These are phyloP conservation scores for Trifolium fragiferum DNA, from an alignment of 306 rosid species.

Conservation along the genomic window DNA sequence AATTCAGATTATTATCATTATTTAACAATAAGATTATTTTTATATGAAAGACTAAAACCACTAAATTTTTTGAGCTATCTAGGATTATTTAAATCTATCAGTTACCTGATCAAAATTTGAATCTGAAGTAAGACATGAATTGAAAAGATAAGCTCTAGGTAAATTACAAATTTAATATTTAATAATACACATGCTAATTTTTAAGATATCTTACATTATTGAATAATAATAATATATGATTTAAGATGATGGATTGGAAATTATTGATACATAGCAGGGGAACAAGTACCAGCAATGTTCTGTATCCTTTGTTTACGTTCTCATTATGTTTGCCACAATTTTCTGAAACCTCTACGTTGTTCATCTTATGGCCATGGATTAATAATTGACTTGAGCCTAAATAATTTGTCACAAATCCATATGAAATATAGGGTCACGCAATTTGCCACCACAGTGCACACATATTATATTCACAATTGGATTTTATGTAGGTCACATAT, in stretches of 20 bases:
- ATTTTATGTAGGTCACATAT: not conserved
- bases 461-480: conserved; percentile 1
- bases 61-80: not conserved
- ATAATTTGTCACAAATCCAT: conserved; percentile 47
- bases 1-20: too few relatives aligned
- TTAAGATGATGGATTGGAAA: not conserved
- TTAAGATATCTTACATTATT: conserved; percentile 31
- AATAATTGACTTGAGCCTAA: conserved; percentile 35
- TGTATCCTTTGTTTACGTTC: conserved; percentile 40
- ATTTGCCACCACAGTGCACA: conserved; percentile 56
- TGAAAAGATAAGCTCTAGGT: conserved; percentile 12
- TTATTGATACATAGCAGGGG: conserved; percentile 28
- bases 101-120: conserved; percentile 20
- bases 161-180: not conserved
- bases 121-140: conserved; percentile 41
- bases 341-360: conserved; percentile 19
- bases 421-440: conserved; percentile 44
- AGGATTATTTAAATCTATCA: conserved; percentile 27
- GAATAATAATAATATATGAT: conserved; percentile 22
- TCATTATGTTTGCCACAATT: conserved; percentile 30
- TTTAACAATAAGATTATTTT: too few relatives aligned
- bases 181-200: conserved; percentile 37
- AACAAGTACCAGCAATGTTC: conserved; percentile 42
- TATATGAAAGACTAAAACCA: too few relatives aligned
- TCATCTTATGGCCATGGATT: conserved; percentile 45